These are phyloP conservation scores for Akanthomyces uredinophilus DNA, from an alignment of 2,329 filamentous ascomycete genomes.

Conservation along the genomic window DNA sequence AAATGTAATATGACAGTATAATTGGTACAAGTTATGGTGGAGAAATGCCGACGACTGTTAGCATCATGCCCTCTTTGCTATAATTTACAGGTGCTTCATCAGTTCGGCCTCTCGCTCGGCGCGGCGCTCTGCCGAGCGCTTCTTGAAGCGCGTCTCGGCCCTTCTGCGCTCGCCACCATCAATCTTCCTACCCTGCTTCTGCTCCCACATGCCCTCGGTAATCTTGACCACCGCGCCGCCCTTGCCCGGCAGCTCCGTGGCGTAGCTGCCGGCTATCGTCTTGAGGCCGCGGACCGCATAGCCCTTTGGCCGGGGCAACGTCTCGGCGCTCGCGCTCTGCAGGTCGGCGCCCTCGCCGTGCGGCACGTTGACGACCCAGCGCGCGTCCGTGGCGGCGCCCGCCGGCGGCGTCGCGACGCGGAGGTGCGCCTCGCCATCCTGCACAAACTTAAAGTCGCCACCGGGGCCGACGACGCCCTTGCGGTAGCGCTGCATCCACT, in stretches of 20 bases:
- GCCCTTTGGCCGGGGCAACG: constrained; percentile 29
- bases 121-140: constrained; percentile 70
- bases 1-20: constrained; percentile 4
- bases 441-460: constrained; percentile 72
- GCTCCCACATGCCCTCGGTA: constrained; percentile 90
- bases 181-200: constrained; percentile 80
- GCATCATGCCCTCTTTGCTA: background rate
- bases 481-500: constrained; percentile 82
- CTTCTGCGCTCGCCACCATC: constrained; percentile 91
- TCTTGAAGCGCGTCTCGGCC: constrained; percentile 83
- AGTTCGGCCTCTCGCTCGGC: constrained; percentile 51
- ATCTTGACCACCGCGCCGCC: constrained; percentile 62
- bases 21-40: constrained; percentile 9
- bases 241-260: constrained; percentile 62
- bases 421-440: constrained; percentile 48
- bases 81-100: constrained; percentile 27
- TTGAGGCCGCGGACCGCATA: constrained; percentile 64
- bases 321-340: background rate
- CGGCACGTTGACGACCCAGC: constrained; percentile 53
- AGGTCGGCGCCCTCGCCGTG: constrained; percentile 32
- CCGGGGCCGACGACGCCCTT: constrained; percentile 73
- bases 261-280: constrained; percentile 70
- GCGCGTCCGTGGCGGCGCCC: constrained; percentile 37
- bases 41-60: background rate
- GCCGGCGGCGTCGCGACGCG: constrained; percentile 40